These are phyloP conservation scores for Xylaria acuta DNA, from an alignment of 495 filamentous ascomycete genomes.

Conservation along the genomic window DNA sequence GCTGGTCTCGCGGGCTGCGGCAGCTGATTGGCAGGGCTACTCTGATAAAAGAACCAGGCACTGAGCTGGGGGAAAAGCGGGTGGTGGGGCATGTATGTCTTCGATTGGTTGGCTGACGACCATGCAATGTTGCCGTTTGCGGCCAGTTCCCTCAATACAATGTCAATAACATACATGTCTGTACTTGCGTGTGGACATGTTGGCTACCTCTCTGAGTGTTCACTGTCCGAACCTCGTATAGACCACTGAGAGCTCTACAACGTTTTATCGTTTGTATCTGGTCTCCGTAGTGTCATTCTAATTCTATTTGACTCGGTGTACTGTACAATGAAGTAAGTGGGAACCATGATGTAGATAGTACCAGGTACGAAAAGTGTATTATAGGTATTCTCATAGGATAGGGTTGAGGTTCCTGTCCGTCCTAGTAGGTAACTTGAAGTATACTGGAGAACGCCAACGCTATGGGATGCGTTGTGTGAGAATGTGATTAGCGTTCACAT, in stretches of 20 bases:
- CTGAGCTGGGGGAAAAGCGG: slow-evolving; percentile 3
- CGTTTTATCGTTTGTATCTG: neutral
- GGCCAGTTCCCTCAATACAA: slow-evolving; percentile 1
- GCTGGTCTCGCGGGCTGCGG: neutral
- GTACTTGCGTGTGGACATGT: neutral
- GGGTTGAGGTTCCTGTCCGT: neutral
- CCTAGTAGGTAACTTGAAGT: neutral
- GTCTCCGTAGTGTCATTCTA: neutral
- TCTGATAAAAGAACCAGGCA: slow-evolving; percentile 3
- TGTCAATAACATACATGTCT: neutral
- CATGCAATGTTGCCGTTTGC: slow-evolving; percentile 15
- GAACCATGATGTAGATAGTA: neutral
- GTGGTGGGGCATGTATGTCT: slow-evolving; percentile 3
- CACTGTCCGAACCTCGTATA: neutral
- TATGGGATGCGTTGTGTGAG: neutral
- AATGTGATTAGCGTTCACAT: slow-evolving; percentile 3
- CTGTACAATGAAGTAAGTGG: slow-evolving; percentile 9
- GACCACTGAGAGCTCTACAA: neutral
- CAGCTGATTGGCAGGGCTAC: slow-evolving; percentile 15
- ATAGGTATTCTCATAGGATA: neutral
- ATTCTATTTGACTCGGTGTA: neutral
- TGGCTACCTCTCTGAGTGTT: neutral
- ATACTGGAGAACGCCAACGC: neutral
- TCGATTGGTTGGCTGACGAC: slow-evolving; percentile 16
- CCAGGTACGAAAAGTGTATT: neutral